Percentiles rank a stretch among this genome's conserved stretches.
phyloP scores from a whole-genome alignment of 1,284 basidiomycete species.

The Fistulinella cinereoalba region DNA sequence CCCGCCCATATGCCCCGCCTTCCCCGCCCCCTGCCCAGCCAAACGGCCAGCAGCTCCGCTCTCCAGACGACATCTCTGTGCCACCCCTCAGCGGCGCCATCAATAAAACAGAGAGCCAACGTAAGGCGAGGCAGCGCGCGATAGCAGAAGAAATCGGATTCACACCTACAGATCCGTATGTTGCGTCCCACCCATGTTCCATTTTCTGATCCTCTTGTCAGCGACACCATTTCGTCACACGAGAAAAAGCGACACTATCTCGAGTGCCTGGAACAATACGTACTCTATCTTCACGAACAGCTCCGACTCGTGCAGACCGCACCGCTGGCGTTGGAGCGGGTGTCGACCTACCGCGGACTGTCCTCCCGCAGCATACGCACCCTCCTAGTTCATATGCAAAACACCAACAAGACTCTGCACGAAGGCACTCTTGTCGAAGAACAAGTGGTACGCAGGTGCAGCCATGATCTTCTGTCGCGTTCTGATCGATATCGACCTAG shows the following conservation, averaged over 20 bases:
- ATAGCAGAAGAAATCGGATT: conserved; percentile 58
- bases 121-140: conserved; percentile 52
- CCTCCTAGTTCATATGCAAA: conserved; percentile 65
- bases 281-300: conserved; percentile 61
- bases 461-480: neutral
- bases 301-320: conserved; percentile 47
- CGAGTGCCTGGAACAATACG: conserved; percentile 68
- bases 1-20: conserved; percentile 7
- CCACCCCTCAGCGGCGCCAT: neutral
- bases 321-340: conserved; percentile 53
- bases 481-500: conserved; percentile 10
- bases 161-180: conserved; percentile 56
- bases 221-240: conserved; percentile 68
- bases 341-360: conserved; percentile 53
- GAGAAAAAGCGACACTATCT: conserved; percentile 73
- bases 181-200: conserved; percentile 4
- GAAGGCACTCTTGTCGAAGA: conserved; percentile 50
- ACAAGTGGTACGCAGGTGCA: conserved; percentile 41
- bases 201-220: conserved; percentile 22
- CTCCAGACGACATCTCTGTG: conserved; percentile 10
- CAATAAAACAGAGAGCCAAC: conserved; percentile 42
- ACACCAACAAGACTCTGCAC: conserved; percentile 48
- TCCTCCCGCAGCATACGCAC: conserved; percentile 55
- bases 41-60: conserved; percentile 6
- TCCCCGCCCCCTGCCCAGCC: conserved; percentile 13